phyloP scores from a whole-genome alignment of 345 rosid genomes.

The Kernera saxatilis region DNA sequence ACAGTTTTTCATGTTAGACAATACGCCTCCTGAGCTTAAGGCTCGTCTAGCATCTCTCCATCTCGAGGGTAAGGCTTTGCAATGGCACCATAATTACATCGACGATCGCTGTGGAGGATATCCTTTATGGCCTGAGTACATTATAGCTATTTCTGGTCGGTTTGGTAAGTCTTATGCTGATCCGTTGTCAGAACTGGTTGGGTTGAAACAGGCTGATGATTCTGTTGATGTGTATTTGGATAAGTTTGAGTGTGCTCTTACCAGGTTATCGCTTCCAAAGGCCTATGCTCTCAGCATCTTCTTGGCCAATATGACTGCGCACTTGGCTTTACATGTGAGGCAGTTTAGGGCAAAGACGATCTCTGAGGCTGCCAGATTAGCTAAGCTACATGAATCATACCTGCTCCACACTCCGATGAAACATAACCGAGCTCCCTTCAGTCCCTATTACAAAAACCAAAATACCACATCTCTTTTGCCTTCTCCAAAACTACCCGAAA shows the following conservation, averaged over 20 bases:
- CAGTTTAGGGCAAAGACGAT: neutral
- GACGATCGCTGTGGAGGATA: too few species aligned
- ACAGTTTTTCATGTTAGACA: neutral
- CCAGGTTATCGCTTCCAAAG: neutral
- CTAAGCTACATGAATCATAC: neutral
- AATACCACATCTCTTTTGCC: too few species aligned
- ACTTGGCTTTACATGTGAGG: neutral
- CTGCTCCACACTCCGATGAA: too few species aligned
- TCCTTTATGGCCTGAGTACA: too few species aligned
- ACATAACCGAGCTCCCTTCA: too few species aligned
- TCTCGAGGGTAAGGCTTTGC: neutral
- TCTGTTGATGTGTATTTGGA: neutral
- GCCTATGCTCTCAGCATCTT: neutral
- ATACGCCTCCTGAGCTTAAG: neutral
- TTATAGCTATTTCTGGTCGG: neutral
- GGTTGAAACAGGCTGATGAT: neutral
- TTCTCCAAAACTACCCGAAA: too few species aligned
- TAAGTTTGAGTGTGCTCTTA: neutral
- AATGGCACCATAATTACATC: neutral
- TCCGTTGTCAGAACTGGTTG: neutral
- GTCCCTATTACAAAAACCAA: too few species aligned
- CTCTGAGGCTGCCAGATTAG: neutral
- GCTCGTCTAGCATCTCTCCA: neutral
- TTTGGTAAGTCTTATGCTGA: neutral
- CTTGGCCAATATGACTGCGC: neutral